A percentile compares a stretch with the other conserved stretches of the same genome.
phyloP scores from a whole-genome alignment of 225 moss, liverwort and hornwort genomes.

The Takakia lepidozioides region DNA sequence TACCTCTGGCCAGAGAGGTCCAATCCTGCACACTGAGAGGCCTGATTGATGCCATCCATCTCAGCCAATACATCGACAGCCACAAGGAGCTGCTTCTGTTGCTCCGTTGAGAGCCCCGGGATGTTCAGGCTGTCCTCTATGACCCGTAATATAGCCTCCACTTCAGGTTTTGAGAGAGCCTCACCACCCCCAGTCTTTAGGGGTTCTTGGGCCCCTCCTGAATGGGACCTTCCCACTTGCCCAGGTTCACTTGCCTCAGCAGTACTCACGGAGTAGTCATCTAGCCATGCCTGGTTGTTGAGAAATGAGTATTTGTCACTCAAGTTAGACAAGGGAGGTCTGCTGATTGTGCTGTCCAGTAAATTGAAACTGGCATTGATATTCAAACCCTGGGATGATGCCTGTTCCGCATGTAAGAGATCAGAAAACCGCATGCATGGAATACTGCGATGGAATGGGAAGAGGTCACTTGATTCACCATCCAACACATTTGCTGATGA shows the following conservation, averaged over 20 bases:
- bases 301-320: constrained; percentile 52
- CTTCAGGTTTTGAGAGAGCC: constrained; percentile 51
- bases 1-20: constrained; percentile 81
- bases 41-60: constrained; percentile 78
- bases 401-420: constrained; percentile 30
- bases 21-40: constrained; percentile 52
- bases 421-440: too few species aligned
- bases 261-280: constrained; percentile 22
- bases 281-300: constrained; percentile 43
- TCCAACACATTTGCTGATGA: constrained; percentile 12
- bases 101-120: constrained; percentile 40
- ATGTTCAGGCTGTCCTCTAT: constrained; percentile 32
- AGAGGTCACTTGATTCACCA: constrained; percentile 4
- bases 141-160: constrained; percentile 44
- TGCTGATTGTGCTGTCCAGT: constrained; percentile 15
- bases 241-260: constrained; percentile 30
- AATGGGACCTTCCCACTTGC: constrained; percentile 22
- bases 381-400: too few species aligned
- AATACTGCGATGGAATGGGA: too few species aligned
- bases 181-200: constrained; percentile 61
- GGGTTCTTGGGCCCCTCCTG: constrained; percentile 15
- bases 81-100: constrained; percentile 66
- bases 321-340: constrained; percentile 8
- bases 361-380: constrained; percentile 19
- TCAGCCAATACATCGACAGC: constrained; percentile 73